phyloP scores from a whole-genome alignment of 495 filamentous ascomycete species.

The Trichocladium uniseriatum region DNA sequence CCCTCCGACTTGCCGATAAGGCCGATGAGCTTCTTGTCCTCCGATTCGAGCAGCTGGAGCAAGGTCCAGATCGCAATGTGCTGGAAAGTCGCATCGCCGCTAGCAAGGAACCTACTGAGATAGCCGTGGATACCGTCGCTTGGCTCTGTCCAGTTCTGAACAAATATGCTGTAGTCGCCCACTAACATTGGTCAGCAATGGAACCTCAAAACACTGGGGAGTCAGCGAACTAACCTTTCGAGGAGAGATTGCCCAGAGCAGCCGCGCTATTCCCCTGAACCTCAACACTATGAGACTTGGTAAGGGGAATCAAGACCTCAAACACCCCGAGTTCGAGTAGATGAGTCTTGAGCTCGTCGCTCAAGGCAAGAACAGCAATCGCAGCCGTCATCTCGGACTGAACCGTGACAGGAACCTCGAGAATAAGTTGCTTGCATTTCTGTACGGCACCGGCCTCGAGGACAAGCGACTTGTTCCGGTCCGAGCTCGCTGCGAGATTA shows the following conservation, averaged over 20 bases:
- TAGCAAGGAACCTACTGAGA: constrained; percentile 81
- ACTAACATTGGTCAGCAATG: constrained; percentile 46
- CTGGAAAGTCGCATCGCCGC: constrained; percentile 94
- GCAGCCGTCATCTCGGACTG: constrained; percentile 99
- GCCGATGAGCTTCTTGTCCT: constrained; percentile 73
- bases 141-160: constrained; percentile 85
- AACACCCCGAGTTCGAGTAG: constrained; percentile 91
- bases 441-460: constrained; percentile 94
- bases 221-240: constrained; percentile 62
- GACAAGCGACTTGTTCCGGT: constrained; percentile 92
- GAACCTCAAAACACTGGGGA: not conserved
- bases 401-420: constrained; percentile 86
- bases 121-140: constrained; percentile 94
- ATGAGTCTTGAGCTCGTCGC: constrained; percentile 88
- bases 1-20: constrained; percentile 81
- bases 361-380: constrained; percentile 92
- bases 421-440: constrained; percentile 94
- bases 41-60: constrained; percentile 88
- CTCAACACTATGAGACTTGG: constrained; percentile 89
- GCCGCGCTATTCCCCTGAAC: constrained; percentile 98
- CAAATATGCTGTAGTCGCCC: constrained; percentile 91
- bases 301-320: constrained; percentile 91
- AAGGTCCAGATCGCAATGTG: constrained; percentile 99
- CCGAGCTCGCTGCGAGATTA: constrained; percentile 92
- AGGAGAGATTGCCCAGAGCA: constrained; percentile 88